These are phyloP conservation scores for Alopecurus myosuroides DNA, from an alignment of 176 grass and related monocot genomes.

Conservation along the genomic window DNA sequence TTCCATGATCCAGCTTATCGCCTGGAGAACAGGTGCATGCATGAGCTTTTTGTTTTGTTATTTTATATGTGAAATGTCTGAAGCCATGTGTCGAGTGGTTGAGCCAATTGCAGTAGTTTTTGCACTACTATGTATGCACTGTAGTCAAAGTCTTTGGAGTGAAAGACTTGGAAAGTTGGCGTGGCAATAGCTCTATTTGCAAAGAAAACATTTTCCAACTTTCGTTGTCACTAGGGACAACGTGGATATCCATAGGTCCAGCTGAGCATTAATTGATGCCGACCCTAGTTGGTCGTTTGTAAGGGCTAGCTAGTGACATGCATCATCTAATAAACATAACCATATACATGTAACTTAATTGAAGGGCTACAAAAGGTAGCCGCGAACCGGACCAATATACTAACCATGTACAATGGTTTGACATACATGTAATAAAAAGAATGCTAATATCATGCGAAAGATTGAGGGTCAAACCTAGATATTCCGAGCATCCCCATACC, in stretches of 20 bases:
- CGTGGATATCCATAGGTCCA: slow-evolving; percentile 31
- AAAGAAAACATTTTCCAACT: slow-evolving; percentile 7
- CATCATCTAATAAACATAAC: slow-evolving; percentile 11
- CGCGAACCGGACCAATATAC: not conserved
- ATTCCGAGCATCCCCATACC: no score
- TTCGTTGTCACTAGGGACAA: slow-evolving; percentile 11
- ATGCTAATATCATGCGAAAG: no score
- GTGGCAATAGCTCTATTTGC: slow-evolving; percentile 28
- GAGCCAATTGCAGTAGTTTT: no score
- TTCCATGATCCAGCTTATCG: not conserved
- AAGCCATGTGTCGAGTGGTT: slow-evolving; percentile 16
- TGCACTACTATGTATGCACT: not conserved
- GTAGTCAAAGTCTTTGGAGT: slow-evolving; percentile 45
- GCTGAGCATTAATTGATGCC: slow-evolving; percentile 31
- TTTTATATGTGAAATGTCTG: not conserved
- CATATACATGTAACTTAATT: not conserved
- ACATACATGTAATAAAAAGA: not conserved
- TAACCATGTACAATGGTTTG: slow-evolving; percentile 12
- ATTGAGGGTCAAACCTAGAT: no score
- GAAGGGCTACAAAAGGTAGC: not conserved
- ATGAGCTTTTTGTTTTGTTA: no score
- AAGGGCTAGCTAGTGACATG: slow-evolving; percentile 12
- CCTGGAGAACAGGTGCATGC: not conserved
- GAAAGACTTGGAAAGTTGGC: slow-evolving; percentile 27
- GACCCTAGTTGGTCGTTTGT: not conserved